Conservation (phyloP, 1,139 yeast species). For the Hansenula lynferdii region DNA sequence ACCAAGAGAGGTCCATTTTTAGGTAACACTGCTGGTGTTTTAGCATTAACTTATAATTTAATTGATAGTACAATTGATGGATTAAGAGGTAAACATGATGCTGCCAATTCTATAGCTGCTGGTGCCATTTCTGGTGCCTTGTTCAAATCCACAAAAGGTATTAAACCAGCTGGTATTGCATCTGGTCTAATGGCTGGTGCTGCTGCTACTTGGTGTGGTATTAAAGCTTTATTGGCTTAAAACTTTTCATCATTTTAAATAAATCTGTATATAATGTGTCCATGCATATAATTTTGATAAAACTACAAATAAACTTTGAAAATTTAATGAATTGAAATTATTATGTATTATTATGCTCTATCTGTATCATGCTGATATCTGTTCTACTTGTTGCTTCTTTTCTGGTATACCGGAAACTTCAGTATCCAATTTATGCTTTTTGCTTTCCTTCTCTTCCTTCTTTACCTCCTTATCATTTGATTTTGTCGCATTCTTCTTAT, state of each 20-base stretch:
- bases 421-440: conserved; percentile 12
- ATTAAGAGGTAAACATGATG: conserved; percentile 85
- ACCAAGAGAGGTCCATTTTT: conserved; percentile 94
- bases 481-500: not conserved
- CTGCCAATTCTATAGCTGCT: conserved; percentile 74
- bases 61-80: conserved; percentile 77
- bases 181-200: conserved; percentile 84
- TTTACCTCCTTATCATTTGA: not conserved
- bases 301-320: not conserved
- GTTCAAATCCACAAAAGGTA: conserved; percentile 81
- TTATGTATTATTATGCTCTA: not conserved
- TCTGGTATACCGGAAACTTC: conserved; percentile 1
- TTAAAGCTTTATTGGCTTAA: conserved; percentile 39
- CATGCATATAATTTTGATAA: not conserved
- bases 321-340: not conserved
- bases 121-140: conserved; percentile 94
- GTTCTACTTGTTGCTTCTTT: conserved; percentile 16
- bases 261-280: not conserved
- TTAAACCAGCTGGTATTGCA: conserved; percentile 83
- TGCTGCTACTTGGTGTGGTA: conserved; percentile 90
- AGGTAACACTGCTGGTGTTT: conserved; percentile 93
- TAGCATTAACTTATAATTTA: conserved; percentile 84
- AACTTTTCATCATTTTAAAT: conserved; percentile 7
- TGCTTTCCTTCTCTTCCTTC: conserved; percentile 5
- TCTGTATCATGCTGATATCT: not conserved